These are phyloP conservation scores for Apiospora sp. DNA, from an alignment of 2,329 filamentous ascomycete species.

Conservation along the genomic window DNA sequence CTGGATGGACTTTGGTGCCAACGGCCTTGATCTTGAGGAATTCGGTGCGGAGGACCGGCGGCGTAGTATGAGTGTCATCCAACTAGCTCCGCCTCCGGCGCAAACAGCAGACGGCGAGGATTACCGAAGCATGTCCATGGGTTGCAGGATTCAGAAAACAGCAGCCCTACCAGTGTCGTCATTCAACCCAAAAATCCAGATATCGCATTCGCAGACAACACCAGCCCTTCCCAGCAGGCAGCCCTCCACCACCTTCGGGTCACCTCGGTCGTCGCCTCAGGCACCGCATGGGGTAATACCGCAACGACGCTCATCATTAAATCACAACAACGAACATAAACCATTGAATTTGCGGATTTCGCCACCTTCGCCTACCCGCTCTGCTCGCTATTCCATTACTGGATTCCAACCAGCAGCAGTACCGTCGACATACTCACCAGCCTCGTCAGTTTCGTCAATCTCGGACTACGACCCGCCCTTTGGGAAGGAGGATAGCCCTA, in stretches of 20 bases:
- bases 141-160: conserved; percentile 26
- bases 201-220: conserved; percentile 7
- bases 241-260: conserved; percentile 7
- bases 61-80: conserved; percentile 37
- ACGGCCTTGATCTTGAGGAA: conserved; percentile 35
- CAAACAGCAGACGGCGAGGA: conserved; percentile 30
- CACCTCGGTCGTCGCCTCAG: background rate
- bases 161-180: conserved; percentile 25
- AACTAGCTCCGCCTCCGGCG: conserved; percentile 20
- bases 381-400: background rate
- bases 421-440: background rate
- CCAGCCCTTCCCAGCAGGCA: background rate
- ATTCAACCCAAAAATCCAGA: conserved; percentile 24
- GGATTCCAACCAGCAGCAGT: conserved; percentile 9
- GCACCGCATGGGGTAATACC: conserved; percentile 19
- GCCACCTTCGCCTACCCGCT: conserved; percentile 10
- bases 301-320: conserved; percentile 26
- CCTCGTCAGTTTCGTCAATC: background rate
- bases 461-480: background rate
- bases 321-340: background rate
- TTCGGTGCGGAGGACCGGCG: conserved; percentile 33
- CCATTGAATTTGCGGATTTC: background rate
- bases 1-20: conserved; percentile 39
- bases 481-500: background rate
- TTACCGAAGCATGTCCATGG: conserved; percentile 36